Evolutionary conservation across 129 eudicot species (phyloP).

Genomic region (Solidago caesia): DNA sequence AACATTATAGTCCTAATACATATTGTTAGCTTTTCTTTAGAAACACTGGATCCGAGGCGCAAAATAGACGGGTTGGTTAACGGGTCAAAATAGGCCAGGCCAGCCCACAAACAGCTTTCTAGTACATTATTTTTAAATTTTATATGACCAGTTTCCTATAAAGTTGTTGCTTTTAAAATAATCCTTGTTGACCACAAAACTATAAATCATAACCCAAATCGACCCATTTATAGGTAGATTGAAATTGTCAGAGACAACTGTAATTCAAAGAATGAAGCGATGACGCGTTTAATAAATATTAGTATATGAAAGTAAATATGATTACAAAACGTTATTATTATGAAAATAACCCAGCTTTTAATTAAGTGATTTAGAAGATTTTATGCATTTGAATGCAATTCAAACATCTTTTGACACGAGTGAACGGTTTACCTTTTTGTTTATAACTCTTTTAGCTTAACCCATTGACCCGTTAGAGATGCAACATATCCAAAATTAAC

Average conservation of each 20-base stretch:
- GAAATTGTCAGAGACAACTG: too few relatives aligned
- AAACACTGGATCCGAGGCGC: background rate
- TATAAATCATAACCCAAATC: too few relatives aligned
- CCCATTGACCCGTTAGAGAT: background rate
- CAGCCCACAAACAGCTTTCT: background rate
- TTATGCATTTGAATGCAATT: too few relatives aligned
- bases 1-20: background rate
- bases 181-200: too few relatives aligned
- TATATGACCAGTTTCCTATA: too few relatives aligned
- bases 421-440: background rate
- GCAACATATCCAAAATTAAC: background rate
- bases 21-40: background rate
- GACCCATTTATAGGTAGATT: too few relatives aligned
- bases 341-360: too few relatives aligned
- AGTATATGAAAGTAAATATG: background rate
- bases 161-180: too few relatives aligned
- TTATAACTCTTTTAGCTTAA: background rate
- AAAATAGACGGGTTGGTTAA: background rate
- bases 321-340: conserved; percentile 10
- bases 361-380: too few relatives aligned
- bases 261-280: too few relatives aligned
- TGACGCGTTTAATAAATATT: too few relatives aligned
- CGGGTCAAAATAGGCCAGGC: background rate
- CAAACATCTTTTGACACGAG: too few relatives aligned
- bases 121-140: background rate